Percentiles rank a stretch among this genome's conserved stretches.
Evolutionary conservation across 2,329 filamentous ascomycete genomes (phyloP).

Genomic region (Chaetomiaceae sp.): DNA sequence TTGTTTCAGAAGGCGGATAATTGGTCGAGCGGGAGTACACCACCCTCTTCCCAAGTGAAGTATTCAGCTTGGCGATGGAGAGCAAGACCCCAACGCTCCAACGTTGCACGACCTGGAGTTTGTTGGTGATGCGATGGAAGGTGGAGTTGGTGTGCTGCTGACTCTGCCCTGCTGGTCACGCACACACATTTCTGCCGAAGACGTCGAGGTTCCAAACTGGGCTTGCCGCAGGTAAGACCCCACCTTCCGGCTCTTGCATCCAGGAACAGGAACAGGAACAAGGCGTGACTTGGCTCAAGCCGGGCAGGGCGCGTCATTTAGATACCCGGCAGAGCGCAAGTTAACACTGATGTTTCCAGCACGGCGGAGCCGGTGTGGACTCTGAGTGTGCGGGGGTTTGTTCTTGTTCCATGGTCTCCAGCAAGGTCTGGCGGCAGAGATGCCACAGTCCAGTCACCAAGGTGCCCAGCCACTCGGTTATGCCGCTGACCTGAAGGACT

Average conservation of each 20-base stretch:
- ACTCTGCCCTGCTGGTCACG: not conserved
- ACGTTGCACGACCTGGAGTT: not conserved
- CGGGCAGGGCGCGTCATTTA: conserved; percentile 5
- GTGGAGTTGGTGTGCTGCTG: not conserved
- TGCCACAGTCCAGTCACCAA: not conserved
- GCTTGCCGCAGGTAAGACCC: not conserved
- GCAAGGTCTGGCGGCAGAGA: not conserved
- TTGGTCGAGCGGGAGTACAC: conserved; percentile 13
- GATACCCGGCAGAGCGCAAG: too few relatives aligned
- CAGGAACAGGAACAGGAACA: too few relatives aligned
- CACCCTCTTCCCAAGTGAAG: not conserved
- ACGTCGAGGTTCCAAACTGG: not conserved
- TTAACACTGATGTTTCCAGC: too few relatives aligned
- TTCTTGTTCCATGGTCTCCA: too few relatives aligned
- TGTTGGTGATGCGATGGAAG: not conserved
- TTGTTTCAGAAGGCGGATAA: conserved; percentile 17
- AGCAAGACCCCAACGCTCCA: not conserved
- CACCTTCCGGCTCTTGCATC: not conserved
- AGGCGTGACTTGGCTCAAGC: not conserved
- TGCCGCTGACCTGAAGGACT: not conserved
- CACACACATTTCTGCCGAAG: too few relatives aligned
- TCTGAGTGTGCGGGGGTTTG: too few relatives aligned
- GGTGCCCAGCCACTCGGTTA: not conserved
- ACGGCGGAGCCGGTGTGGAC: too few relatives aligned
- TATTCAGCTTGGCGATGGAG: not conserved